phyloP scores from a whole-genome alignment of 1,284 basidiomycete species.

The Cerrena zonata region DNA sequence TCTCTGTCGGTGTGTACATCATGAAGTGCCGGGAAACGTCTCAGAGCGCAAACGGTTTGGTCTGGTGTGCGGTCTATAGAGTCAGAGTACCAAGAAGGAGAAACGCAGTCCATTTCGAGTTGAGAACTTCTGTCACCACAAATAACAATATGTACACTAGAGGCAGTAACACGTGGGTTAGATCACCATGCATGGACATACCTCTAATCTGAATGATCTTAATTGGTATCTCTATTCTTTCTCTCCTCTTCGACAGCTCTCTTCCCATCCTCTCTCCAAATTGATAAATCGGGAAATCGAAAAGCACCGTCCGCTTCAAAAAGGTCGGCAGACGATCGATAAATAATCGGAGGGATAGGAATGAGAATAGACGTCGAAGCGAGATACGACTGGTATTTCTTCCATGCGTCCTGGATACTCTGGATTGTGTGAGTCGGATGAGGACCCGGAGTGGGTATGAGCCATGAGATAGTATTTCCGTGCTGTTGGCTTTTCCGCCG shows the following conservation, averaged over 20 bases:
- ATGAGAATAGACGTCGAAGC: constrained; percentile 60
- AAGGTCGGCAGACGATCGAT: constrained; percentile 48
- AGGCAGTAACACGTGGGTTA: too few relatives aligned
- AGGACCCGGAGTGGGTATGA: too few relatives aligned
- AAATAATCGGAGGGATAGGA: constrained; percentile 58
- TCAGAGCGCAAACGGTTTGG: too few relatives aligned
- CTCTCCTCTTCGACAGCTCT: not conserved
- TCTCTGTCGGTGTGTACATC: too few relatives aligned
- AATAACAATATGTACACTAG: too few relatives aligned
- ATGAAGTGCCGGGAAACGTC: too few relatives aligned
- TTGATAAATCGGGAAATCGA: constrained; percentile 61
- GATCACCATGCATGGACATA: too few relatives aligned
- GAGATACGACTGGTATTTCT: constrained; percentile 52
- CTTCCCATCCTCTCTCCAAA: constrained; percentile 39
- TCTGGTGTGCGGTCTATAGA: too few relatives aligned
- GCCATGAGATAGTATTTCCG: constrained; percentile 60
- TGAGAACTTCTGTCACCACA: too few relatives aligned
- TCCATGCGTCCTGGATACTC: constrained; percentile 40
- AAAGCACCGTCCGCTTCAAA: constrained; percentile 53
- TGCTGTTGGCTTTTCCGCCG: constrained; percentile 67
- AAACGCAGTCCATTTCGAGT: too few relatives aligned
- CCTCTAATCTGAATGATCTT: not conserved
- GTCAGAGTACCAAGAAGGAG: too few relatives aligned
- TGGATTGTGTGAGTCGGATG: too few relatives aligned
- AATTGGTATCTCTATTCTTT: not conserved